phyloP scores from a whole-genome alignment of 2,329 filamentous ascomycete genomes.

The Phialemoniopsis sp. region DNA sequence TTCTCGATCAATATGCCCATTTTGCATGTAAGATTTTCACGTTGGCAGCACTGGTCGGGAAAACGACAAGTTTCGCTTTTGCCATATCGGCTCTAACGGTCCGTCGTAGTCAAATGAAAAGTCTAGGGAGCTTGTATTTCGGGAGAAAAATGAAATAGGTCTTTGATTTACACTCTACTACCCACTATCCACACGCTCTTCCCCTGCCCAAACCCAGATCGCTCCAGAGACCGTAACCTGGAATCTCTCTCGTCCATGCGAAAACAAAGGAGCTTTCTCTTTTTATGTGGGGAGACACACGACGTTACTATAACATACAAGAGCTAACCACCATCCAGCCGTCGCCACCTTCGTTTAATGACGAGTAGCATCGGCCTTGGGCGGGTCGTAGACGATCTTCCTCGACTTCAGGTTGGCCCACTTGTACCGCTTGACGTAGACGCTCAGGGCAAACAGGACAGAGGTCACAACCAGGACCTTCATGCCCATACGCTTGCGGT shows the following conservation, averaged over 20 bases:
- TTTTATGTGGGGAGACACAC: slow-evolving; percentile 19
- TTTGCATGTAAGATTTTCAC: too few relatives aligned
- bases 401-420: slow-evolving; percentile 95
- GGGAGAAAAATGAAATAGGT: slow-evolving; percentile 26
- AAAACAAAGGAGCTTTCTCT: slow-evolving; percentile 23
- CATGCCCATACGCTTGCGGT: slow-evolving; percentile 99
- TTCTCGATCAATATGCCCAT: too few relatives aligned
- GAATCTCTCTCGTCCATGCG: slow-evolving; percentile 17
- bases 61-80: too few relatives aligned
- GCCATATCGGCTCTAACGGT: too few relatives aligned
- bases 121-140: slow-evolving; percentile 26
- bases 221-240: slow-evolving; percentile 12
- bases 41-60: too few relatives aligned
- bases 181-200: slow-evolving; percentile 7
- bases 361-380: slow-evolving; percentile 41
- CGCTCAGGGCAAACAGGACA: slow-evolving; percentile 77
- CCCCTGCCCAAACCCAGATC: slow-evolving; percentile 9
- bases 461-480: slow-evolving; percentile 84
- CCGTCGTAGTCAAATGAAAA: too few relatives aligned
- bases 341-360: slow-evolving; percentile 27
- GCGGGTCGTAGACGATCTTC: slow-evolving; percentile 86
- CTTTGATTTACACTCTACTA: slow-evolving; percentile 46
- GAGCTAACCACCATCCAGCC: slow-evolving; percentile 22
- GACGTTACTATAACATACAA: slow-evolving; percentile 23
- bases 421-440: slow-evolving; percentile 99